These are phyloP conservation scores for Irpex rosettiformis DNA, from an alignment of 1,284 basidiomycete genomes.

Conservation along the genomic window DNA sequence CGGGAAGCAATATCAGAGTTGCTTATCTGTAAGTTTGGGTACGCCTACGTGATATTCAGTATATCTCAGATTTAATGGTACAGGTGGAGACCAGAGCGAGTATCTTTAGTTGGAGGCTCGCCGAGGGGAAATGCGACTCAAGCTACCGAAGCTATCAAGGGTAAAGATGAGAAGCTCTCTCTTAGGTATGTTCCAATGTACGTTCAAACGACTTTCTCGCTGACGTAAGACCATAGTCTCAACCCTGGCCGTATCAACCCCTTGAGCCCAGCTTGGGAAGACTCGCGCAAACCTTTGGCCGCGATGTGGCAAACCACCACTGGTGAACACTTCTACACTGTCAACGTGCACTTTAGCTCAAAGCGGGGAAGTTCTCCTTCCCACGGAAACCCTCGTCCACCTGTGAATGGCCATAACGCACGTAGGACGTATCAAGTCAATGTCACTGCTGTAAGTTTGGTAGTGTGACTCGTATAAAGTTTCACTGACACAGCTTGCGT, in stretches of 20 bases:
- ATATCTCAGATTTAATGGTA: background rate
- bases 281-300: constrained; percentile 59
- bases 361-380: constrained; percentile 56
- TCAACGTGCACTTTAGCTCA: constrained; percentile 59
- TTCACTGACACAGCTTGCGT: background rate
- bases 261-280: constrained; percentile 50
- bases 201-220: no score
- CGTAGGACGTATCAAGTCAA: constrained; percentile 49
- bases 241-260: constrained; percentile 67
- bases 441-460: constrained; percentile 44
- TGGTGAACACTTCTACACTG: constrained; percentile 50
- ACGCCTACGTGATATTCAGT: background rate
- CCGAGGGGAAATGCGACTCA: constrained; percentile 24
- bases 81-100: constrained; percentile 27
- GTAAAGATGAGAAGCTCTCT: constrained; percentile 19
- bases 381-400: constrained; percentile 55
- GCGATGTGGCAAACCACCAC: constrained; percentile 50
- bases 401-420: constrained; percentile 51
- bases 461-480: constrained; percentile 5
- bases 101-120: constrained; percentile 24
- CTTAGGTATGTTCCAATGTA: no score
- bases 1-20: constrained; percentile 63
- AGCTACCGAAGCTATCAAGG: constrained; percentile 17
- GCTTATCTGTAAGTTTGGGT: constrained; percentile 44
- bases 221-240: constrained; percentile 32